These are phyloP conservation scores for Ambispora gerdemannii DNA, from an alignment of 192 early-diverging fungal genomes.

Conservation along the genomic window DNA sequence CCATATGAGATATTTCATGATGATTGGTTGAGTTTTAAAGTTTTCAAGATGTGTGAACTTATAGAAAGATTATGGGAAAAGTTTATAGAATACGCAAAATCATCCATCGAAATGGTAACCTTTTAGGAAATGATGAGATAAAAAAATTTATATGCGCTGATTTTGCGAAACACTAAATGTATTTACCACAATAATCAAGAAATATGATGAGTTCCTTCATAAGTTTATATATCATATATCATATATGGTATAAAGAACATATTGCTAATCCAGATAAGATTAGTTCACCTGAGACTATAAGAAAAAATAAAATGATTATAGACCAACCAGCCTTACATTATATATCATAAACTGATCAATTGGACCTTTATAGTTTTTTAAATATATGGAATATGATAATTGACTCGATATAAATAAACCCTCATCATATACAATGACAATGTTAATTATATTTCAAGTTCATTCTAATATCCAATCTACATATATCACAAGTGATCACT, in stretches of 20 bases:
- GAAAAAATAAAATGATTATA: background rate
- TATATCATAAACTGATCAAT: background rate
- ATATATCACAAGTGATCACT: constrained; percentile 1
- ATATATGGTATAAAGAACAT: background rate
- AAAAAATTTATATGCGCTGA: constrained; percentile 18
- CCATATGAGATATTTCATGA: background rate
- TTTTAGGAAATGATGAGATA: constrained; percentile 1
- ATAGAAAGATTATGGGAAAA: background rate
- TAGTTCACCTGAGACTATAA: background rate
- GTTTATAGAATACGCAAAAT: background rate
- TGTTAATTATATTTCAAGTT: constrained; percentile 1
- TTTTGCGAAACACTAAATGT: constrained; percentile 7
- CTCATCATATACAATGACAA: constrained; percentile 15
- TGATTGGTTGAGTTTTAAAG: background rate
- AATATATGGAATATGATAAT: constrained; percentile 17
- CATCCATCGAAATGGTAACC: background rate
- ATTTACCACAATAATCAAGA: background rate
- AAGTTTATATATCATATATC: background rate
- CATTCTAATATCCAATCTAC: background rate
- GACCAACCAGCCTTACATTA: background rate
- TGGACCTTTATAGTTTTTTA: background rate
- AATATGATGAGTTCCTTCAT: background rate
- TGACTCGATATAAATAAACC: background rate
- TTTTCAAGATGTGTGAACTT: background rate
- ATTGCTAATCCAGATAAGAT: too few relatives aligned